These are phyloP conservation scores for Diatrype stigma DNA, from an alignment of 2,329 filamentous ascomycete genomes.

Conservation along the genomic window DNA sequence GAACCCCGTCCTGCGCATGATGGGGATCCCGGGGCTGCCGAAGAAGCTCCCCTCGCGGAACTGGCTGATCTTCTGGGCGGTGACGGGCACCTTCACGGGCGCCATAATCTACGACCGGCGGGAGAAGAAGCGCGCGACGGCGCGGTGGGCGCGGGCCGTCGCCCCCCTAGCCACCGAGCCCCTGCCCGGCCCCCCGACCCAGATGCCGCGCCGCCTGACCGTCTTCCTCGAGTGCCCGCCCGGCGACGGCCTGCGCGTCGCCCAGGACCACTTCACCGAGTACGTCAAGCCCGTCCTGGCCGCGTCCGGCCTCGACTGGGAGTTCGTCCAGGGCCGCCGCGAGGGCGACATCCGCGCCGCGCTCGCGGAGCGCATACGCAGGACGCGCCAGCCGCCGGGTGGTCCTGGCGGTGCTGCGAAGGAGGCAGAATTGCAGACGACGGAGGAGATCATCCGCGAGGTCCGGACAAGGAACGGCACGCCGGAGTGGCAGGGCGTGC, in stretches of 20 bases:
- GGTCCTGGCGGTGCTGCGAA: conserved; percentile 39
- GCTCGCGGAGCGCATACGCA: conserved; percentile 80
- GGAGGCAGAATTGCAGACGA: conserved; percentile 45
- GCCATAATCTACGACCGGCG: conserved; percentile 89
- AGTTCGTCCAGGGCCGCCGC: conserved; percentile 85
- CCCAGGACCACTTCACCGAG: conserved; percentile 94
- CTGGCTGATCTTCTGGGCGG: conserved; percentile 90
- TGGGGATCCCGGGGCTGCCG: conserved; percentile 81
- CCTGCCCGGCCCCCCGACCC: conserved; percentile 59
- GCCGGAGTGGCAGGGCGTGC: conserved; percentile 65
- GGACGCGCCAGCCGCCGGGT: conserved; percentile 51
- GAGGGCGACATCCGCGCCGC: conserved; percentile 90
- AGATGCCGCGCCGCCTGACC: conserved; percentile 78
- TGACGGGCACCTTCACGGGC: conserved; percentile 72
- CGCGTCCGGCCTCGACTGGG: conserved; percentile 88
- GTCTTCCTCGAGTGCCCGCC: conserved; percentile 84
- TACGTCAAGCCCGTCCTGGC: conserved; percentile 93
- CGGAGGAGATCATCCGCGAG: conserved; percentile 58
- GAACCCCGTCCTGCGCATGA: conserved; percentile 72
- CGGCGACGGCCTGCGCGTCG: conserved; percentile 74
- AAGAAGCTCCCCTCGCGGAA: conserved; percentile 88
- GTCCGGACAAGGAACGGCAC: conserved; percentile 64
- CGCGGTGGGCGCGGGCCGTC: conserved; percentile 82
- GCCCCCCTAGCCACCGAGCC: conserved; percentile 77
- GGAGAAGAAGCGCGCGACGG: conserved; percentile 79